Evolutionary conservation across 768 basidiomycete species (phyloP), one percentile per base, ranked within the genome.

Genomic region (Boletus bicolor): DNA sequence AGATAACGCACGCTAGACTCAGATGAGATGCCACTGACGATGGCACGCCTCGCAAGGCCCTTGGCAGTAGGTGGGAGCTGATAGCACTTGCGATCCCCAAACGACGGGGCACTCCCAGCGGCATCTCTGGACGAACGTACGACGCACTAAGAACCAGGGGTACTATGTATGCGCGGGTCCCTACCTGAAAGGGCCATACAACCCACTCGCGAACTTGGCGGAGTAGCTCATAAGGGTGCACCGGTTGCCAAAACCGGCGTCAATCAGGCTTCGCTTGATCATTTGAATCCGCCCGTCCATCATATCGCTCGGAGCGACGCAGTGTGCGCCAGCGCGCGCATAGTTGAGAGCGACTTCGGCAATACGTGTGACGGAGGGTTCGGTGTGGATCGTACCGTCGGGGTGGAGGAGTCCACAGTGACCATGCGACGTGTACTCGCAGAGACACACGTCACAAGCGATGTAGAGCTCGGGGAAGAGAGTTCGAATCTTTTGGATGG

Each of bases 221-320:
- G 92, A 91, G 69, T 99, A 99, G 44, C 88, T 86, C 97, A 99
- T 98, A 49, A 99, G 79, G 7, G 89, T 88, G 71, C 91, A 93
- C 66, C 82, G 82, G 74, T 98, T 98, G 9, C 87, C 94, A 44
- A 84, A 78, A 17, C 93, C 93, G 42, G 81, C 81, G 56, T 91
- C 87, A 56, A 98, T 91, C 53, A 99, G 76, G 4, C 79, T 81
- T 37, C 83, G 78, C 71, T 99, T 99, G 74, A 99, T 98, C 14
- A 85, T 84, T 59, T 82, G 84, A 59, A 99, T 85, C 19, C 96
- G 80, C 0, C 96, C 97, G 68, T 99, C 97, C 94, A 98, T 98
- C 97, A 99, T 99, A 72, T 98, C 97, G 66, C 94, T 97, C 7
- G 97, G 97, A 2, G 97, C 97, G 54, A 99, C 95, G 66, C 93